Base-by-base conservation (phyloP, 768 basidiomycete species). In the Serendipita vermifera region DNA sequence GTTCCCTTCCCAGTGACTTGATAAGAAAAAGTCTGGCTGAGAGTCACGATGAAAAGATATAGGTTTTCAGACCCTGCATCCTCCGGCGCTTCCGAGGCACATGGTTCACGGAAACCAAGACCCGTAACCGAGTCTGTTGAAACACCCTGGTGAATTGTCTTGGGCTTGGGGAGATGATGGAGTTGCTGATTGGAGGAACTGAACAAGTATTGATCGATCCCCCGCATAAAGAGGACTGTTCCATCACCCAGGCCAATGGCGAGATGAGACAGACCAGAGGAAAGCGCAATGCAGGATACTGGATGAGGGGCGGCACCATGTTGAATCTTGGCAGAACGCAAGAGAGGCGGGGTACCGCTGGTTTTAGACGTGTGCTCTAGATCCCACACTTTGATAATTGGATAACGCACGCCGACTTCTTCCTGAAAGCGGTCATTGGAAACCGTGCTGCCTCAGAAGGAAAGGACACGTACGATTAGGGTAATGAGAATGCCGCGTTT, bases 161-260 rank as follows among this genome's bases (percentile, higher is more conserved):
- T 81, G 7, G 85, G 78, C 71, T 96, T 97, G 0, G 91, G 91
- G n/a, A 97, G 70, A 4, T 82, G 68, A 11, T 83, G 82, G 9
- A 90, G 71, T 3, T 85, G 76, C 9, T 15, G 20, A 15, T 75
- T 69, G 9, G 82, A 80, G 15, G 67, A 62, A 41, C 87, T 79
- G 2, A 83, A 77, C 32, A 94, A 73, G 1, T 91, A 91, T 65
- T 97, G 92, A 66, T 93, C 85, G 17, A 97, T 73, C 64, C 97
- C 89, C 5, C 89, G 81, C 66, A 89, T 94, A 14, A 96, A 74
- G 6, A 98, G 75, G 14, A 96, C 93, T 0, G 87, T 87, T 24
- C 96, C 96, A 64, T 97, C 93, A 4, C 83, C 91, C n/a, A 98
- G 78, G 13, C 93, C 96, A 36, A 98, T 78, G 4, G 93, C 85